Base-by-base conservation (phyloP, 352 stramenopile genomes). In the Phytophthora pinifolia region DNA sequence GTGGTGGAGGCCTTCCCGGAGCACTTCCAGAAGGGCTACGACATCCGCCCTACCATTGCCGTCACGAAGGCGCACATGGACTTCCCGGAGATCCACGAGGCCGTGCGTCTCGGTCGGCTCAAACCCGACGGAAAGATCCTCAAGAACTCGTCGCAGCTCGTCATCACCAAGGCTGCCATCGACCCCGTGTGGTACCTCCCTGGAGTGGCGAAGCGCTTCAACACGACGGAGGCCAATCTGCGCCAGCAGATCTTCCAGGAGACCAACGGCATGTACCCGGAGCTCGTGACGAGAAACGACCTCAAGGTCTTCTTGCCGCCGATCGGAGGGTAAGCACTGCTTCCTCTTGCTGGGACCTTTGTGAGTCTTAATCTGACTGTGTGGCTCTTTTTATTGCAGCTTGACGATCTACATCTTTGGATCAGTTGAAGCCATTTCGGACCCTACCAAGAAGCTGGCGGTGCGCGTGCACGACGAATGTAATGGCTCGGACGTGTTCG, bases 251-350 rank as follows among this genome's bases (percentile, higher is more conserved):
- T 99, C 46, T 99, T 99, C 78, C 90, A 97, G 48, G 97, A 99
- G 79, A 99, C 97, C 32, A 99, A 99, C 74, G 97, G 97, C 60
- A 99, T 99, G 97, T 99, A 99, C 71, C 97, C 97, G 4, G 97
- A 99, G 74, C 70, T 99, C 6, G 96, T 99, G 54, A 99, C 97
- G 12, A 83, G 97, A 43, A 97, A 95, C 15, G 97, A 99, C 62
- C 86, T 99, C 48, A 99, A 99, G 70, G 86, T 99, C 2, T 99
- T 99, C 58, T 59, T 99, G 32, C 97, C 97, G 31, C 97, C 97
- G 10, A 99, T 99, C 67, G 97, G 97, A 60, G 97, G 97, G 80
- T 89, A 70, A 45, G 79, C 6, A 3, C 25, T 31, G 34, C 18
- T 73, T 9, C 41, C 46, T 15, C 15, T 45, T 54, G 42, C 17